Evolutionary conservation across 2,329 filamentous ascomycete species (phyloP).

Genomic region (Xylaria sp.): DNA sequence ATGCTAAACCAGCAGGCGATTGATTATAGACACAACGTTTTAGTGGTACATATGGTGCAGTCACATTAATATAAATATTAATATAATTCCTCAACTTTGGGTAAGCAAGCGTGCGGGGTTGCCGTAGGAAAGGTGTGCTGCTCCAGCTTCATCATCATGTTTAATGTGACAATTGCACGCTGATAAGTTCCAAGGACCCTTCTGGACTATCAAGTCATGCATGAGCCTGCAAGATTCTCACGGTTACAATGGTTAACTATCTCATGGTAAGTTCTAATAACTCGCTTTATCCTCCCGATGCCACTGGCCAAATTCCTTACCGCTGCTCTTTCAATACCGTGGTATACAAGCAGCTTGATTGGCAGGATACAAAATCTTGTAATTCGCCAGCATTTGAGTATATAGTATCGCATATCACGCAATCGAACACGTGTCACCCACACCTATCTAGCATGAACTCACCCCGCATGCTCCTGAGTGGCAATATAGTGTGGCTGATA

Average conservation of each 20-base stretch:
- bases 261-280: background rate
- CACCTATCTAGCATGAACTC: background rate
- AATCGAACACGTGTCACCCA: slow-evolving; percentile 23
- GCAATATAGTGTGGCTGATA: background rate
- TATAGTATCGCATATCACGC: slow-evolving; percentile 17
- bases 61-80: slow-evolving; percentile 18
- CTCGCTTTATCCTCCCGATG: background rate
- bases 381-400: background rate
- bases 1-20: background rate
- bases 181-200: background rate
- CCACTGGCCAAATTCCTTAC: background rate
- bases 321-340: background rate
- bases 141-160: background rate
- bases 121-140: background rate
- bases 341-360: background rate
- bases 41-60: background rate
- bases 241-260: background rate
- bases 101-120: slow-evolving; percentile 19
- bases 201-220: too few relatives aligned
- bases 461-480: slow-evolving; percentile 15
- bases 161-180: background rate
- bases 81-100: slow-evolving; percentile 12
- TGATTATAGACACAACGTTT: background rate
- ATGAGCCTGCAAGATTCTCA: background rate
- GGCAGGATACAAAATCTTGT: background rate